phyloP scores from a whole-genome alignment of 306 rosid species.

The Psophocarpus tetragonolobus region DNA sequence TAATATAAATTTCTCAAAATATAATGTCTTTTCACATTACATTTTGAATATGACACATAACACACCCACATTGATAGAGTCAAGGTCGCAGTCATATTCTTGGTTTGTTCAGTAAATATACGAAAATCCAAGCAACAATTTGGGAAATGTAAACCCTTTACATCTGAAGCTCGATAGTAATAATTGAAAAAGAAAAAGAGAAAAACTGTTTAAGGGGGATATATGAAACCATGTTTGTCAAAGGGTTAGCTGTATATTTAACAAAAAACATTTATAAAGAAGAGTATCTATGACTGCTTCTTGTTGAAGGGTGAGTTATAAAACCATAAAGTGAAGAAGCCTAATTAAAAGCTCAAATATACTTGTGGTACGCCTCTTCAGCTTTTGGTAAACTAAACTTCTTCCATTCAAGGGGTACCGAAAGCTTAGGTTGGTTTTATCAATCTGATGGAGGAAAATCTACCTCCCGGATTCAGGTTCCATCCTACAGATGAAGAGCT shows the following conservation, averaged over 20 bases:
- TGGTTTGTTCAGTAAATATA: constrained; percentile 27
- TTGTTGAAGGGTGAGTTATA: constrained; percentile 49
- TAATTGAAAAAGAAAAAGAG: background rate
- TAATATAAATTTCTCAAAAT: background rate
- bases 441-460: constrained; percentile 62
- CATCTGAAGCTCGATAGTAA: constrained; percentile 1
- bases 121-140: constrained; percentile 20
- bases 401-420: background rate
- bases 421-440: background rate
- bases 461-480: constrained; percentile 94
- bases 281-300: constrained; percentile 40
- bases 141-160: constrained; percentile 22
- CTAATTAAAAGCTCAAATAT: constrained; percentile 46
- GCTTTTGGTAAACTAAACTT: background rate
- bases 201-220: background rate
- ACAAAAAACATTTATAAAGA: constrained; percentile 33
- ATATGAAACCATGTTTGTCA: constrained; percentile 53
- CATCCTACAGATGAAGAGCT: constrained; percentile 98
- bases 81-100: constrained; percentile 12
- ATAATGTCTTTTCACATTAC: background rate
- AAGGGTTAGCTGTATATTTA: constrained; percentile 63
- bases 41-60: constrained; percentile 32
- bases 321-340: constrained; percentile 33
- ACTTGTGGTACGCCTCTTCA: constrained; percentile 10
- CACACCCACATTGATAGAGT: constrained; percentile 33